Evolutionary conservation across 2,329 filamentous ascomycete species (phyloP).

Genomic region (Paraconiothyrium sp.): DNA sequence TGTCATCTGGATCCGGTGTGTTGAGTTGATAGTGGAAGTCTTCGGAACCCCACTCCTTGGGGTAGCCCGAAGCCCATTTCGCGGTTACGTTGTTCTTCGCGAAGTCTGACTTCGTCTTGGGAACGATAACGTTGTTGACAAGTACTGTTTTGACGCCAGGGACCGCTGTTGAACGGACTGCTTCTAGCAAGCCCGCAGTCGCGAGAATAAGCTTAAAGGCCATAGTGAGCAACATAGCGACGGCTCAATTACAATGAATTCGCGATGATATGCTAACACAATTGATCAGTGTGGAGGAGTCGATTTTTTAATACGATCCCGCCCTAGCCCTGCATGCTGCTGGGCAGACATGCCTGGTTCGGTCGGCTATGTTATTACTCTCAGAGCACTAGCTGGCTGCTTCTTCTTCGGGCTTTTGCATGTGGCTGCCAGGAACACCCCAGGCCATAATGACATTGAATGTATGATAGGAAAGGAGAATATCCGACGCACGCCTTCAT

Average conservation of each 20-base stretch:
- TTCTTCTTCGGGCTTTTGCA: neutral
- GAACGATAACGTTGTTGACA: constrained; percentile 8
- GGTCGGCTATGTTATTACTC: neutral
- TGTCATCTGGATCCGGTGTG: constrained; percentile 14
- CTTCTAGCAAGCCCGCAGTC: constrained; percentile 10
- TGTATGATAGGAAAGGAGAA: neutral
- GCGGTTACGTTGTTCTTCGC: constrained; percentile 19
- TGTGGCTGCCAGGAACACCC: neutral
- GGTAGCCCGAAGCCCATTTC: constrained; percentile 19
- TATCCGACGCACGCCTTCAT: neutral
- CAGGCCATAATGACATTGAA: neutral
- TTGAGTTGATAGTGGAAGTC: constrained; percentile 17
- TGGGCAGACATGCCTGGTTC: neutral
- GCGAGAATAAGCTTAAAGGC: constrained; percentile 1
- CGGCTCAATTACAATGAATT: neutral
- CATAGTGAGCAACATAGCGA: constrained; percentile 5
- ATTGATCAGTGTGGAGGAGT: neutral
- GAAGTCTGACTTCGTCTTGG: constrained; percentile 19
- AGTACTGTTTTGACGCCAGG: neutral
- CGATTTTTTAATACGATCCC: neutral
- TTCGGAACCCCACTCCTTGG: constrained; percentile 22
- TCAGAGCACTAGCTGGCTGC: neutral
- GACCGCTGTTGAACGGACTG: constrained; percentile 1
- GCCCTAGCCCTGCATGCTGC: neutral
- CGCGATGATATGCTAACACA: neutral